Evolutionary conservation across 257 asterid species (phyloP).

Genomic region (Nicotiana obtusifolia): DNA sequence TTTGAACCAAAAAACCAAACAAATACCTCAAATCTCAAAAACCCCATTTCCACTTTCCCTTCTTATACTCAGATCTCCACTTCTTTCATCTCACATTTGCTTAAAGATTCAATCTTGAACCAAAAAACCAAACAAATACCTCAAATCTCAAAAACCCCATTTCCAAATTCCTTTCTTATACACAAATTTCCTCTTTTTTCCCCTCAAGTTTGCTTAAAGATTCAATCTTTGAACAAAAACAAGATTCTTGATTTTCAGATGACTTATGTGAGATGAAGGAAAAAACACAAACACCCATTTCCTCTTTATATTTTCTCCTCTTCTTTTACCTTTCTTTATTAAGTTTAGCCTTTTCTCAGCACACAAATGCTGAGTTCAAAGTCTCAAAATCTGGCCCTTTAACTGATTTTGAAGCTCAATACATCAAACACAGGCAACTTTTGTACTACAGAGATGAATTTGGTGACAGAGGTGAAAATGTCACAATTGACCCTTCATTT

Average conservation of each 20-base stretch:
- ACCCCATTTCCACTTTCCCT: slow-evolving; percentile 4
- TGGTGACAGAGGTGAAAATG: slow-evolving; percentile 70
- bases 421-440: slow-evolving; percentile 59
- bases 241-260: slow-evolving; percentile 34
- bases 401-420: slow-evolving; percentile 46
- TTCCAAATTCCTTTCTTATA: not conserved
- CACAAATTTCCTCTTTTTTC: not conserved
- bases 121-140: not conserved
- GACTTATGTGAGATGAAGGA: slow-evolving; percentile 81
- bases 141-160: slow-evolving; percentile 10
- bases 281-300: slow-evolving; percentile 23
- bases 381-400: slow-evolving; percentile 46
- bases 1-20: no score
- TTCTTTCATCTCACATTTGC: slow-evolving; percentile 16
- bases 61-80: not conserved
- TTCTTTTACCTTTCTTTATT: slow-evolving; percentile 13
- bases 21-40: not conserved
- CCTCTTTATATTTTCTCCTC: slow-evolving; percentile 8
- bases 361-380: slow-evolving; percentile 5
- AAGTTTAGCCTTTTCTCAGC: slow-evolving; percentile 16
- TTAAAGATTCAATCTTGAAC: not conserved
- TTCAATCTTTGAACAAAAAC: not conserved
- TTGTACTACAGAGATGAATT: slow-evolving; percentile 70
- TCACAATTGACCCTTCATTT: slow-evolving; percentile 57
- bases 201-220: slow-evolving; percentile 12